Evolutionary conservation across 1,284 basidiomycete species (phyloP).

Genomic region (Stygiomarasmius scandens): DNA sequence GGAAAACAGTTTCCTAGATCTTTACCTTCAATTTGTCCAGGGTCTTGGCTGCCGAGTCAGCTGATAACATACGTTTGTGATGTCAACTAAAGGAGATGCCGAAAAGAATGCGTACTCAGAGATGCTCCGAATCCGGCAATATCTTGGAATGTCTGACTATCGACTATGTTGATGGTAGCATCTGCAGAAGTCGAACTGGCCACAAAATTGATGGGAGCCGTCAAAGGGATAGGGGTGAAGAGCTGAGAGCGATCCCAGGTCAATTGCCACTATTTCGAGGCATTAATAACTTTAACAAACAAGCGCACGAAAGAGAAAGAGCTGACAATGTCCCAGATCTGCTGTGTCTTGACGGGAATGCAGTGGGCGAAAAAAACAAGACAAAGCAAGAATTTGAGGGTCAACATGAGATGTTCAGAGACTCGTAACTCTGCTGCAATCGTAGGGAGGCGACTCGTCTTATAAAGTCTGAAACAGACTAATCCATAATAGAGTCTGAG

Average conservation of each 20-base stretch:
- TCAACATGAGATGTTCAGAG: too few relatives aligned
- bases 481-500: too few relatives aligned
- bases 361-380: too few relatives aligned
- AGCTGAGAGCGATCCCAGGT: slow-evolving; percentile 41
- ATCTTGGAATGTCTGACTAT: slow-evolving; percentile 27
- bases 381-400: too few relatives aligned
- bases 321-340: slow-evolving; percentile 29
- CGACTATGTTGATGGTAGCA: slow-evolving; percentile 31
- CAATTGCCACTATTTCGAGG: slow-evolving; percentile 38
- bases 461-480: too few relatives aligned
- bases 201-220: slow-evolving; percentile 41
- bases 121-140: slow-evolving; percentile 35
- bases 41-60: slow-evolving; percentile 35
- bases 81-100: neutral
- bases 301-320: neutral
- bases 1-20: too few relatives aligned
- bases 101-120: slow-evolving; percentile 24
- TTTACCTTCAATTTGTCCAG: slow-evolving; percentile 36
- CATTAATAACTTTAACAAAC: neutral
- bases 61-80: slow-evolving; percentile 15
- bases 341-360: slow-evolving; percentile 12
- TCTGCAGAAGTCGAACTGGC: slow-evolving; percentile 26
- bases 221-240: slow-evolving; percentile 36
- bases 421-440: too few relatives aligned
- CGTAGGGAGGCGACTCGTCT: too few relatives aligned